Evolutionary conservation across 106 monocot genomes (phyloP).

Genomic region (Dioscorea zingiberensis): DNA sequence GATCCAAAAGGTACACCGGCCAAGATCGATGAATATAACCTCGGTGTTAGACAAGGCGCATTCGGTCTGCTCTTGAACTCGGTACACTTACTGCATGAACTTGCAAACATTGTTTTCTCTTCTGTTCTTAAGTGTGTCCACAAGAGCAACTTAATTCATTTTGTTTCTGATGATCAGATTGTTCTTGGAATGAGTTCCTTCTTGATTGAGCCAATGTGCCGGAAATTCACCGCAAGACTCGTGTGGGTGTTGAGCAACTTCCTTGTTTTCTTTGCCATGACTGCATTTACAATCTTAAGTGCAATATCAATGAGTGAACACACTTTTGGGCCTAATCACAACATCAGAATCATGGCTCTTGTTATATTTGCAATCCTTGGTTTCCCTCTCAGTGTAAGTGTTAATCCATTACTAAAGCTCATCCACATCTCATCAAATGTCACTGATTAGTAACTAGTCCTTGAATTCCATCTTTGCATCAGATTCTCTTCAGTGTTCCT

Average conservation of each 20-base stretch:
- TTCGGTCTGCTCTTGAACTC: slow-evolving; percentile 90
- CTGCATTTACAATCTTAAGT: slow-evolving; percentile 49
- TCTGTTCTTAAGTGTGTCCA: not conserved
- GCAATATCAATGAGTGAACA: slow-evolving; percentile 33
- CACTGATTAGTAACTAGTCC: not conserved
- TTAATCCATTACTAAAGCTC: not conserved
- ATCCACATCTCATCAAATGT: not conserved
- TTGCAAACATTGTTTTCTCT: not conserved
- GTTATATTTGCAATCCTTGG: slow-evolving; percentile 66
- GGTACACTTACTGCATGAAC: slow-evolving; percentile 14
- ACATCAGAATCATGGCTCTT: slow-evolving; percentile 33
- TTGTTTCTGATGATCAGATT: slow-evolving; percentile 34
- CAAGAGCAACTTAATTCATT: not conserved
- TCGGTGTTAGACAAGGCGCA: slow-evolving; percentile 83
- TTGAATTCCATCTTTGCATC: slow-evolving; percentile 1
- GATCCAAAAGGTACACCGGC: slow-evolving; percentile 52
- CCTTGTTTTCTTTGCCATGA: slow-evolving; percentile 52
- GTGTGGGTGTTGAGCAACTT: slow-evolving; percentile 87
- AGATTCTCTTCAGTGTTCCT: slow-evolving; percentile 88
- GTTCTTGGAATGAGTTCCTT: slow-evolving; percentile 69
- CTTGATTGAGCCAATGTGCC: slow-evolving; percentile 76
- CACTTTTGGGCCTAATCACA: slow-evolving; percentile 17
- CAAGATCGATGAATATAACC: slow-evolving; percentile 45
- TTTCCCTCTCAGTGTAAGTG: slow-evolving; percentile 69
- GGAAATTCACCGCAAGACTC: slow-evolving; percentile 35